A percentile compares a stretch with the other conserved stretches of the same genome.
Conservation (phyloP, 805 yeast genomes). For the Yamadazyma sp. region DNA sequence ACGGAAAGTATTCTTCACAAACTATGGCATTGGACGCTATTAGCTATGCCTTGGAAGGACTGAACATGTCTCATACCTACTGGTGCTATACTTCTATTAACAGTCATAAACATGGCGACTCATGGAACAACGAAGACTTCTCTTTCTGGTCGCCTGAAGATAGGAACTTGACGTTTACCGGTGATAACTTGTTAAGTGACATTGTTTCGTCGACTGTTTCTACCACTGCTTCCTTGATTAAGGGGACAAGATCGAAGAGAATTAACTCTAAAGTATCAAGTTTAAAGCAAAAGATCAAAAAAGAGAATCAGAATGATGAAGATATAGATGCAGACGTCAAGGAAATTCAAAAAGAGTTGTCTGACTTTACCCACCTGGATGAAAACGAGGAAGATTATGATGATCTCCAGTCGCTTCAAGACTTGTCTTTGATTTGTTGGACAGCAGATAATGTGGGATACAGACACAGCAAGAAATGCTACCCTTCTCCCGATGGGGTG, state of each 20-base stretch:
- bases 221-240: conserved; percentile 12
- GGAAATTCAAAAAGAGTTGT: conserved; percentile 9
- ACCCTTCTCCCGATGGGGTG: conserved; percentile 56
- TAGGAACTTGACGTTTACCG: conserved; percentile 25
- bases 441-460: conserved; percentile 23
- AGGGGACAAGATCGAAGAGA: conserved; percentile 10
- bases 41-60: conserved; percentile 73
- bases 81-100: conserved; percentile 84
- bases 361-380: conserved; percentile 5
- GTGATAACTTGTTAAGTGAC: conserved; percentile 11
- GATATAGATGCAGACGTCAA: conserved; percentile 3
- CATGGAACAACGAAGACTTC: conserved; percentile 93
- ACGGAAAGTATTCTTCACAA: conserved; percentile 71
- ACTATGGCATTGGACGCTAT: conserved; percentile 83
- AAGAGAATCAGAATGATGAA: background rate
- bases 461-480: conserved; percentile 33
- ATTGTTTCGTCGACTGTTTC: conserved; percentile 14
- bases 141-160: conserved; percentile 81
- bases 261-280: conserved; percentile 10
- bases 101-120: conserved; percentile 83
- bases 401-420: conserved; percentile 21
- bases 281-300: conserved; percentile 13
- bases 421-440: conserved; percentile 23
- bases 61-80: conserved; percentile 67
- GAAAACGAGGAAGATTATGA: conserved; percentile 15